These are phyloP conservation scores for Neopestalotiopsis sp. DNA, from an alignment of 2,329 filamentous ascomycete species.

Conservation along the genomic window DNA sequence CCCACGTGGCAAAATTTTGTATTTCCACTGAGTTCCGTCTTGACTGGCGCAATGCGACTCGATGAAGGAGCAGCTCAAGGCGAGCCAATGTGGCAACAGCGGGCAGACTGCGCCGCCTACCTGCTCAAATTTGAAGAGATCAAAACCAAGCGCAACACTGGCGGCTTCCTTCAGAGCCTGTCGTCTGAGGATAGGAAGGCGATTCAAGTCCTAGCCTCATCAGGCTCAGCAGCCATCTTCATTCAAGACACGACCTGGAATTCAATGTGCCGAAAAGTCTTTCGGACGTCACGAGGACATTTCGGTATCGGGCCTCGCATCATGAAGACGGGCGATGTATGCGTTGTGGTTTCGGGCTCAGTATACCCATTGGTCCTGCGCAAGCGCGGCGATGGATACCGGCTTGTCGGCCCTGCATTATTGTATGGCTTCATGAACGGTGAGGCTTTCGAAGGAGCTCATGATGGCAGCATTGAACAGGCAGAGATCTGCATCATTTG, in stretches of 20 bases:
- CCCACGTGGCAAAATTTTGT: constrained; percentile 5
- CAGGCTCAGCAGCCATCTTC: constrained; percentile 6
- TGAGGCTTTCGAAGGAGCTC: neutral
- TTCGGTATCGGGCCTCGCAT: constrained; percentile 8
- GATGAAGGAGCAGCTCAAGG: neutral
- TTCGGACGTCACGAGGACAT: neutral
- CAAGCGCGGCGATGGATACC: neutral
- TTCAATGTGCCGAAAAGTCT: constrained; percentile 15
- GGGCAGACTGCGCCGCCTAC: constrained; percentile 12
- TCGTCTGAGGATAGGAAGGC: neutral
- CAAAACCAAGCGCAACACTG: neutral
- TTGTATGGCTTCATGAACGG: constrained; percentile 8
- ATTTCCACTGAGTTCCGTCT: neutral
- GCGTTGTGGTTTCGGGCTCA: neutral
- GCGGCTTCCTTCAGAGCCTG: neutral
- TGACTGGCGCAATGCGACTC: neutral
- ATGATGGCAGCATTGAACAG: neutral
- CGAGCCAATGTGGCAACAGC: neutral
- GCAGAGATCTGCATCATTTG: neutral
- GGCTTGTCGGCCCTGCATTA: constrained; percentile 9
- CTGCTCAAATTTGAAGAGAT: constrained; percentile 4
- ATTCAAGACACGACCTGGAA: constrained; percentile 16
- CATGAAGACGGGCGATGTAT: constrained; percentile 9
- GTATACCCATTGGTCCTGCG: constrained; percentile 11
- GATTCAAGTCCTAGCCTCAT: neutral